Base-by-base conservation (phyloP, 2,329 filamentous ascomycete species). In the Fusarium sp. region DNA sequence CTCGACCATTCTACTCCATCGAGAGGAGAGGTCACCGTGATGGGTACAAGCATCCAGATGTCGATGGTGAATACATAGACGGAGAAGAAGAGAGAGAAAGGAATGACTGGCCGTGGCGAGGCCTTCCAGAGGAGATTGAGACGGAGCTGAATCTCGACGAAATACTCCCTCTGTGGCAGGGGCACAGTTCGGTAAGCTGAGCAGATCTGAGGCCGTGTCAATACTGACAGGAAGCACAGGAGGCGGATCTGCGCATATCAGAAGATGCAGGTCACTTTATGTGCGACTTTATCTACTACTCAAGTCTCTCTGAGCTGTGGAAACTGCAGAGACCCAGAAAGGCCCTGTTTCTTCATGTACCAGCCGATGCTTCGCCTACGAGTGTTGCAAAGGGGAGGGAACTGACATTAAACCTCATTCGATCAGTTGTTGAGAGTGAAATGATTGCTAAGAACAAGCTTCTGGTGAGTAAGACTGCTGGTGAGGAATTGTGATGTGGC, bases 211-310 rank as follows among this genome's bases (percentile, higher is more conserved):
- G 35, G 24, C 26, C 30, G n/a, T 20, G 38, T 20, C 18, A 26
- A 50, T 55, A 64, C 74, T 76, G 55, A 76, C 45, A 6, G 36
- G 69, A 60, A 36, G 68, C 64, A 62, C 84, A 85, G 48, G 79
- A 83, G 50, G 73, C 82, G 56, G 85, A 88, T 70, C 80, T 91
- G 13, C 86, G 89, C 38, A 84, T 93, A 44, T 94, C 92, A 1
- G 87, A 90, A 48, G 91, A 95, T 74, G 90, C 93, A 0, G 93
- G 93, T 6, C 88, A 87, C 26, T 95, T 92, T 80, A 85, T 95
- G 22, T 95, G 93, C 82, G 93, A 95, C 79, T 95, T 93, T 78
- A 94, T 93, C 74, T 94, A 92, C 81, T 94, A 90, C 81, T 90
- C 89, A 12, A 93, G 90, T 69, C 81, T 94, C 75, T 86, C 91